Conservation (phyloP, 768 basidiomycete genomes). For the Mrakia gelida region DNA sequence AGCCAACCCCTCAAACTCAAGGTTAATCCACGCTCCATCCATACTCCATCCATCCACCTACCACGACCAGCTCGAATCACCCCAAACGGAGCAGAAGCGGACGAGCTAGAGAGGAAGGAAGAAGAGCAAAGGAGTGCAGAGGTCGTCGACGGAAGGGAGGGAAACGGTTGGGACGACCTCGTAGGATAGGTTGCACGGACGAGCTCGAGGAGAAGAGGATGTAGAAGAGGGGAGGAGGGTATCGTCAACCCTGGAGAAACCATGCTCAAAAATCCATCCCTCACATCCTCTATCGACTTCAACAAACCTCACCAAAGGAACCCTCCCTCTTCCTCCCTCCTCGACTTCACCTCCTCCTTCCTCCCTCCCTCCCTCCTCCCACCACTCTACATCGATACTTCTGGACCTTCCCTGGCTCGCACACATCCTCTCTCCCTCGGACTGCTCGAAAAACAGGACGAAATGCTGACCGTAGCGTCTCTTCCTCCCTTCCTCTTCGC, state of each 20-base stretch:
- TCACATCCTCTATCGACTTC: not conserved
- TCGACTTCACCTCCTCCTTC: not conserved
- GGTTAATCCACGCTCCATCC: not conserved
- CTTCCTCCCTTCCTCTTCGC: not conserved
- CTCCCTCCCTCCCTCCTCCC: not conserved
- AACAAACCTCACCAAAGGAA: not conserved
- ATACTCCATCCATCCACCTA: not conserved
- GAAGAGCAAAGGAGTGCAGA: not conserved
- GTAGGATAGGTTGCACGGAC: not conserved
- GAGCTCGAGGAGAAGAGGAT: not conserved
- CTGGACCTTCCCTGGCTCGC: not conserved
- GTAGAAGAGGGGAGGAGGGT: not conserved
- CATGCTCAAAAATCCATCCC: not conserved
- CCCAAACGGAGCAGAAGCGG: not conserved
- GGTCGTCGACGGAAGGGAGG: not conserved
- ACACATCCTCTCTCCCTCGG: not conserved
- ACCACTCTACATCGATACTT: not conserved
- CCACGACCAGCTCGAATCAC: not conserved
- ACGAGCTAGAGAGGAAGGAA: not conserved
- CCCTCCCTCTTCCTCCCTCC: not conserved
- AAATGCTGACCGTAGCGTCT: not conserved
- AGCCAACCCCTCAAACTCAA: constrained; percentile 1
- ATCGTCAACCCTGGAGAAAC: not conserved
- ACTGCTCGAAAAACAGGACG: not conserved
- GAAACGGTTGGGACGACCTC: not conserved